These are phyloP conservation scores for Euphorbia tirucalli DNA, from an alignment of 345 rosid genomes.

Conservation along the genomic window DNA sequence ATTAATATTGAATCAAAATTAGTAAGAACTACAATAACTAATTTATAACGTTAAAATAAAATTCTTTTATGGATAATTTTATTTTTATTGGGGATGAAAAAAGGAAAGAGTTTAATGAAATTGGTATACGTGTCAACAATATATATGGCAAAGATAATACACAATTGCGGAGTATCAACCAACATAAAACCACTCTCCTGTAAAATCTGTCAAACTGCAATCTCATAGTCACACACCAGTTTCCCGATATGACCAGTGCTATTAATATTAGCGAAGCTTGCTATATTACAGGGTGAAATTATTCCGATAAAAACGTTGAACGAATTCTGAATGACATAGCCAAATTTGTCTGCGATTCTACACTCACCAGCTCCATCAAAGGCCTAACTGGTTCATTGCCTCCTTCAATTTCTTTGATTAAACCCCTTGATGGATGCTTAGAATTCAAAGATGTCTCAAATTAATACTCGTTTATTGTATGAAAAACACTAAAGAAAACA, in stretches of 20 bases:
- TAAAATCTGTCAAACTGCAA: too few species aligned
- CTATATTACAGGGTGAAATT: background rate
- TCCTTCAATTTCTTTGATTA: background rate
- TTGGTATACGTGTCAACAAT: too few species aligned
- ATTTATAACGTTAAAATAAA: too few species aligned
- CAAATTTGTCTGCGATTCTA: slow-evolving; percentile 32
- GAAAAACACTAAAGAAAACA: too few species aligned
- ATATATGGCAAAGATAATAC: too few species aligned
- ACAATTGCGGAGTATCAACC: background rate
- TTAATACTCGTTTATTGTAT: too few species aligned
- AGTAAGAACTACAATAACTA: too few species aligned
- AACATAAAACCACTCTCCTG: background rate
- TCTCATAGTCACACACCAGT: background rate
- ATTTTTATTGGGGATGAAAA: too few species aligned
- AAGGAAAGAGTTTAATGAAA: too few species aligned
- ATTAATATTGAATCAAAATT: too few species aligned
- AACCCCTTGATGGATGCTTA: background rate
- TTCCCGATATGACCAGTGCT: slow-evolving; percentile 18
- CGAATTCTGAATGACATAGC: slow-evolving; percentile 17
- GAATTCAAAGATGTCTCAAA: background rate
- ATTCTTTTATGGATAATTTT: too few species aligned
- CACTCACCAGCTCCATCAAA: slow-evolving; percentile 31
- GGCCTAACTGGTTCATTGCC: slow-evolving; percentile 21
- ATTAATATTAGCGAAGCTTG: slow-evolving; percentile 4
- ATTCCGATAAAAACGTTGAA: slow-evolving; percentile 5